Conservation (phyloP, 2,329 filamentous ascomycete genomes). For the Ceratocystis cubensis region DNA sequence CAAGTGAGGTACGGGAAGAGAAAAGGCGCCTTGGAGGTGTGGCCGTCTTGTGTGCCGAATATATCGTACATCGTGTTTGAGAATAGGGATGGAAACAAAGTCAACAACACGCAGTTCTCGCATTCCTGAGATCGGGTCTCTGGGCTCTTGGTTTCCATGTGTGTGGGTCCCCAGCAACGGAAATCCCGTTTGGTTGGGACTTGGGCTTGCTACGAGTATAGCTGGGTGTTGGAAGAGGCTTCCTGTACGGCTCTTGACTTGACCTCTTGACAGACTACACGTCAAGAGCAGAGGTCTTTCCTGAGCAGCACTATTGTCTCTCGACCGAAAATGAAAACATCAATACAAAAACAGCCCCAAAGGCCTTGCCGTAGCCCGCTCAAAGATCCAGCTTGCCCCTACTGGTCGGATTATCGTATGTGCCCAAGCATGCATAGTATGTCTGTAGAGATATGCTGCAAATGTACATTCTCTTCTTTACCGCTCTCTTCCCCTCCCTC, state of each 20-base stretch:
- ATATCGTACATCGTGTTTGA: background rate
- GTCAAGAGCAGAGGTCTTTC: no score
- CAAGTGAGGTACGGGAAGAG: background rate
- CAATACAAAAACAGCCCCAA: background rate
- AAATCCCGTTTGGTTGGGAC: no score
- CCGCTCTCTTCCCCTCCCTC: background rate
- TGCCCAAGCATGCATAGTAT: no score
- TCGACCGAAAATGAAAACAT: background rate
- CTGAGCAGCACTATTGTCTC: background rate
- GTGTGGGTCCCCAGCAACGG: no score
- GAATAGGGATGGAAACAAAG: conserved; percentile 1
- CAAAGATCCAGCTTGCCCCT: no score
- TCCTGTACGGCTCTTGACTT: no score
- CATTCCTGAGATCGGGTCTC: background rate
- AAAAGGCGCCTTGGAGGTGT: background rate
- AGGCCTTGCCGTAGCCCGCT: background rate
- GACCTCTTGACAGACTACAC: no score
- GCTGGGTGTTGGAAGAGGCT: background rate
- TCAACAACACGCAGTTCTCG: conserved; percentile 3
- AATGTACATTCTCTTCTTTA: background rate
- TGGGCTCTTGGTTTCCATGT: no score
- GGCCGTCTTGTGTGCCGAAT: background rate
- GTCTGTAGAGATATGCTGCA: no score
- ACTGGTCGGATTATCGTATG: no score
- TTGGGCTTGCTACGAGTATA: no score